Evolutionary conservation across 108 stramenopile genomes (phyloP), one percentile per base, ranked within the genome.

Genomic region (Nitzschia palea): DNA sequence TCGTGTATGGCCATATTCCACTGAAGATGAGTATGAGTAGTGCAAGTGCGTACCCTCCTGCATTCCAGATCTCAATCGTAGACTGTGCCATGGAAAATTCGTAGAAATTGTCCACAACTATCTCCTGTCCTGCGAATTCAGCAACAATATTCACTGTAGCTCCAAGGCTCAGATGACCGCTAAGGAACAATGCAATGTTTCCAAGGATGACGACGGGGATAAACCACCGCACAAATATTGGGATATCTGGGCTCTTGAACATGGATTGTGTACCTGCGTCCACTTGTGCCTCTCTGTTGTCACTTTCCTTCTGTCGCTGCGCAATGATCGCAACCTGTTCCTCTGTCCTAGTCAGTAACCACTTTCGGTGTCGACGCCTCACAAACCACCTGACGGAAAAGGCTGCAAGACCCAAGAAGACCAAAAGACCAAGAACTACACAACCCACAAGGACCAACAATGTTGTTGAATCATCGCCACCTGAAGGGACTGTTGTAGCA

Each of bases 1-100:
- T 93, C 14, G 86, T 80, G 74, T 93, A 93, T 23, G 91, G 91
- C 91, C 91, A 93, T 18, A 88, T 76, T 9, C 91, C 87, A 44
- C 81, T 77, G 67, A 93, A 88, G 9, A 93, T 67, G 0, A 87
- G 58, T 15, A 93, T 86, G 28, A 93, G 44, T 23, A 88, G 74
- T 0, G 88, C 88, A 26, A 93, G 62, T 8, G 65, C 74, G 28
- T 79, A 72, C 14, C 86, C 88, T 6, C 91, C 91, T 14, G 88
- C 86, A 55, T 76, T 76, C 74, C 80, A 80, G 44, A 85, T 81
- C 29, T 92, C 88, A 20, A 86, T 71, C 0, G 79, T 77, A n/a
- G 84, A 86, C 25, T 76, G 55, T 3, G 80, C 91, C 77, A 92
- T 82, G 3, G 71, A 77, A 55, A 92, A 89, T 28, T 86, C 80